Conservation (phyloP, 2,329 filamentous ascomycete genomes). For the Delphinella strobiligena region DNA sequence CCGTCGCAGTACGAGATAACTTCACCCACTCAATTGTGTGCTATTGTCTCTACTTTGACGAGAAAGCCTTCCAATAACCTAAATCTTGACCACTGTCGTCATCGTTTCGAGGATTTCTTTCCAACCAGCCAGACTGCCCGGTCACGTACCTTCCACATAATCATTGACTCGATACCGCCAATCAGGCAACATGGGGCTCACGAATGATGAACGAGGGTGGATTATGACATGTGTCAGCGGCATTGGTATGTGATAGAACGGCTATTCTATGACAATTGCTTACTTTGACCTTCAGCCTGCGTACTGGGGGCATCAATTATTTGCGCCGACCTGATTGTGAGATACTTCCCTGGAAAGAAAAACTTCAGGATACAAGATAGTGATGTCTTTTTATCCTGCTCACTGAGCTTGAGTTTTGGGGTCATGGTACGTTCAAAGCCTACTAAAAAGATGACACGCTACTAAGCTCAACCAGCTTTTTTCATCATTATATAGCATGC, state of each 20-base stretch:
- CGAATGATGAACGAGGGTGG: conserved; percentile 86
- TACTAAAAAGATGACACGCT: conserved; percentile 8
- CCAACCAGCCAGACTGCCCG: too few relatives aligned
- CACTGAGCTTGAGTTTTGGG: conserved; percentile 84
- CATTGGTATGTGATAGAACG: conserved; percentile 40
- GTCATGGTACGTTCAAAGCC: conserved; percentile 79
- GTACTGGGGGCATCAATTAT: conserved; percentile 72
- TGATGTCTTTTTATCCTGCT: conserved; percentile 75
- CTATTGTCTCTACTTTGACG: too few relatives aligned
- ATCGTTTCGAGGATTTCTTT: too few relatives aligned
- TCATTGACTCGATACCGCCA: too few relatives aligned
- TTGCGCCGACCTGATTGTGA: conserved; percentile 70
- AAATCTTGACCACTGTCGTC: too few relatives aligned
- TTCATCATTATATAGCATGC: conserved; percentile 84
- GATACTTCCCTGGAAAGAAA: conserved; percentile 57
- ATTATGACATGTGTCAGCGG: conserved; percentile 78
- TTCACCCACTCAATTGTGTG: too few relatives aligned
- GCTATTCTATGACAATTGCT: neutral
- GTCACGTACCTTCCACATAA: too few relatives aligned
- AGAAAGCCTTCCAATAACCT: too few relatives aligned
- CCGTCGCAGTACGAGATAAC: too few relatives aligned
- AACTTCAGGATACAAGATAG: conserved; percentile 83
- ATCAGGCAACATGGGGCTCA: conserved; percentile 38
- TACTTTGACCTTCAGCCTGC: conserved; percentile 27
- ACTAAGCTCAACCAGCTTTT: conserved; percentile 52